Base-by-base conservation (phyloP, 2,329 filamentous ascomycete genomes). In the Diaporthe citri region DNA sequence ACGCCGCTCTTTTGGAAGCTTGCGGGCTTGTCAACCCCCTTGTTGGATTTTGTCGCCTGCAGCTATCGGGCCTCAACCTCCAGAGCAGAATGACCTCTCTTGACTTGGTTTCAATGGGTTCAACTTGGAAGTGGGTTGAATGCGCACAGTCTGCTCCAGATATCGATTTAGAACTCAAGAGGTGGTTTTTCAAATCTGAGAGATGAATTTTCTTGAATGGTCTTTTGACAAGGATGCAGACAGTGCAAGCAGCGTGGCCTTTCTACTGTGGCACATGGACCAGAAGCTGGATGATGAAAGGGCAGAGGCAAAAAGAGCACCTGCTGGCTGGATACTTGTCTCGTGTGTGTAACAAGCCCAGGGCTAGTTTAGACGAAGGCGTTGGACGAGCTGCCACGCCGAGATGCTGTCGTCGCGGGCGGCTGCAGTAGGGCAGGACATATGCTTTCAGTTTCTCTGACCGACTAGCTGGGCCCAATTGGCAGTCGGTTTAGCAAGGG, bases 191-290 rank as follows among this genome's bases (percentile, higher is more conserved):
- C n/a, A 28, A 43, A 31, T 64, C 34, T 4, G 7, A 17, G 43
- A 34, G 31, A 51, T 52, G 43, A 51, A 67, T 25, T 39, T 36
- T 52, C 31, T 25, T 51, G 46, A 48, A 25, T 13, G 4, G 22
- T 52, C 46, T 67, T 17, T 25, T 28, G 64, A 52, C 64, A 52
- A 52, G 64, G 64, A 52, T 52, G 64, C 22, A 31, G 31, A 67
- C 46, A 52, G 46, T 55, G 64, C 64, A 67, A 67, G 46, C 64
- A 67, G 31, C 22, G 6, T n/a, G 4, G 25, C 15, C 25, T 22
- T 52, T 52, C 15, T 67, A 52, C 46, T 67, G 64, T 52, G 43
- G 43, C 6, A 51, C 46, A 36, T 36, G 20, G 22, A 25, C 43
- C 13, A 51, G 22, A 51, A 9, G 43, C 22, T 34, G 31, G 17